These are phyloP conservation scores for Monilinia fructigena DNA, from an alignment of 2,329 filamentous ascomycete genomes.

Conservation along the genomic window DNA sequence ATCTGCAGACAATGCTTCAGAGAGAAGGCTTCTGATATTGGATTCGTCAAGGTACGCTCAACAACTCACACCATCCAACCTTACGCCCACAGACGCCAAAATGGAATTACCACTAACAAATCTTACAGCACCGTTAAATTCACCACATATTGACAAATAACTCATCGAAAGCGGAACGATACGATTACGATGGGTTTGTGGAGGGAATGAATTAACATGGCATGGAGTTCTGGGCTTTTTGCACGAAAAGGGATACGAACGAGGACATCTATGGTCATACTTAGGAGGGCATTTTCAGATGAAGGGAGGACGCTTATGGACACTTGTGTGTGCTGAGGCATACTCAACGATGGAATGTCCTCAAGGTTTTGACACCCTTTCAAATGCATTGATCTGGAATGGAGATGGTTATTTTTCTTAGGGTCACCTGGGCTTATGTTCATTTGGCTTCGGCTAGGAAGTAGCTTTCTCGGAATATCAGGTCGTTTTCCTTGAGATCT, in stretches of 20 bases:
- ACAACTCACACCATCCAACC: background rate
- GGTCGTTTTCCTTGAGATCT: constrained; percentile 20
- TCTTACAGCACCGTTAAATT: constrained; percentile 36
- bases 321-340: constrained; percentile 22
- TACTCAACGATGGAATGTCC: constrained; percentile 22
- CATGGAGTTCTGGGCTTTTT: constrained; percentile 27
- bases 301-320: constrained; percentile 20
- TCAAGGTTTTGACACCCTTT: constrained; percentile 17
- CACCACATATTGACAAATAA: constrained; percentile 14
- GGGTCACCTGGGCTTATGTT: constrained; percentile 17
- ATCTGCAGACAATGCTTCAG: constrained; percentile 79
- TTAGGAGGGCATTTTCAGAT: constrained; percentile 22
- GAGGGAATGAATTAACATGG: constrained; percentile 21
- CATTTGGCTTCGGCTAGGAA: constrained; percentile 20
- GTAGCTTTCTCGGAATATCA: constrained; percentile 24
- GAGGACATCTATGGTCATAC: constrained; percentile 16
- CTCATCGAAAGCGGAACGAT: constrained; percentile 19
- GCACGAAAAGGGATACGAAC: constrained; percentile 20
- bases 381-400: constrained; percentile 22
- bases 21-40: constrained; percentile 71
- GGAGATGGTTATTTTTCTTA: constrained; percentile 20
- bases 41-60: constrained; percentile 64
- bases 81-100: background rate
- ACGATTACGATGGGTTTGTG: constrained; percentile 18
- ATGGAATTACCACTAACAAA: constrained; percentile 16